phyloP scores from a whole-genome alignment of 2,329 filamentous ascomycete genomes.

The Pseudocercospora ulei region DNA sequence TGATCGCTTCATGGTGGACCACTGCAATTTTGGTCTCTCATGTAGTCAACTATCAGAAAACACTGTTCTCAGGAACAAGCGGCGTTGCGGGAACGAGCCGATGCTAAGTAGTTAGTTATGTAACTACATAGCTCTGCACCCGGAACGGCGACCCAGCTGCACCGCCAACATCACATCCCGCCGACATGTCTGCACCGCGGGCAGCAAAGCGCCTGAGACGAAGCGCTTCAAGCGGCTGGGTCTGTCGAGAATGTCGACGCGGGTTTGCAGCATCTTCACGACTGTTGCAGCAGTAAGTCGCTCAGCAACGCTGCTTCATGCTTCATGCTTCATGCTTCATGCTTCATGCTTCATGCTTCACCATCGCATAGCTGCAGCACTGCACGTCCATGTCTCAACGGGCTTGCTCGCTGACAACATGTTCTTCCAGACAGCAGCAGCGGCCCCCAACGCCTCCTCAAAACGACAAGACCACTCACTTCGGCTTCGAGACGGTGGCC shows the following conservation, averaged over 20 bases:
- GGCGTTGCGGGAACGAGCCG: not conserved
- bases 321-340: too few relatives aligned
- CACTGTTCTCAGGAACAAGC: too few relatives aligned
- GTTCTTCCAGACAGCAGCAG: too few relatives aligned
- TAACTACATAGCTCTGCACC: too few relatives aligned
- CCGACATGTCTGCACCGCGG: constrained; percentile 26
- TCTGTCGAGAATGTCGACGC: constrained; percentile 25
- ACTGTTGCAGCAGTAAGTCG: constrained; percentile 11
- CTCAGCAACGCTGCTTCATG: too few relatives aligned
- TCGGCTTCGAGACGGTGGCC: constrained; percentile 77
- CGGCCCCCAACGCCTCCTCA: constrained; percentile 29
- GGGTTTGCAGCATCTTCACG: constrained; percentile 18
- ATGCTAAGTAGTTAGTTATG: not conserved
- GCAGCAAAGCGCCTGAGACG: constrained; percentile 32
- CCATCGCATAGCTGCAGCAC: too few relatives aligned
- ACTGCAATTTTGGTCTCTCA: not conserved
- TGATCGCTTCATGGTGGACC: constrained; percentile 15
- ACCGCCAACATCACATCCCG: constrained; percentile 5
- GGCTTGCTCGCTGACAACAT: too few relatives aligned
- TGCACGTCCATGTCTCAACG: too few relatives aligned
- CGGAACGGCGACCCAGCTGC: constrained; percentile 1
- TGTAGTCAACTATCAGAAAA: too few relatives aligned
- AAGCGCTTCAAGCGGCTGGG: constrained; percentile 12
- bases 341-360: too few relatives aligned
- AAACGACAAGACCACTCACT: constrained; percentile 63